Evolutionary conservation across 192 early-diverging fungal genomes (phyloP).

Genomic region (Coemansia sp.): DNA sequence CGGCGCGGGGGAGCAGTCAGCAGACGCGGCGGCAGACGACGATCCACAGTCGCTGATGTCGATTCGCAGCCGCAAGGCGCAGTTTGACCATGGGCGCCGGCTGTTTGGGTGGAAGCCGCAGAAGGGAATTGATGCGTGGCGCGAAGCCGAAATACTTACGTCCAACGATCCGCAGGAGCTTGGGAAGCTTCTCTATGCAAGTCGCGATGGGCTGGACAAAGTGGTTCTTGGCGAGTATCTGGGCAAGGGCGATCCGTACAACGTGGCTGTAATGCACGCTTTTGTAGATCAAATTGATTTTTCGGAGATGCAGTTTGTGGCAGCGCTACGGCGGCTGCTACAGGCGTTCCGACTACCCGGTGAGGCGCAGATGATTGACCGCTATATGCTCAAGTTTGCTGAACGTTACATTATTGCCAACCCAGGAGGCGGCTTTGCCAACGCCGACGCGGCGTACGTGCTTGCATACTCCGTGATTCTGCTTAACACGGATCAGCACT

Average conservation of each 20-base stretch:
- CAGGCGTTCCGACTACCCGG: slow-evolving; percentile 91
- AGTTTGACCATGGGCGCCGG: slow-evolving; percentile 72
- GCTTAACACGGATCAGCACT: slow-evolving; percentile 93
- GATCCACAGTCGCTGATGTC: slow-evolving; percentile 84
- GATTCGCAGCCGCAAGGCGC: slow-evolving; percentile 82
- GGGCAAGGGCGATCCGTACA: slow-evolving; percentile 88
- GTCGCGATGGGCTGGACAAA: slow-evolving; percentile 76
- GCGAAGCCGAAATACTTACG: slow-evolving; percentile 65
- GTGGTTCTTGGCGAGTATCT: slow-evolving; percentile 88
- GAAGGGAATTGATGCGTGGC: slow-evolving; percentile 78
- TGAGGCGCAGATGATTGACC: slow-evolving; percentile 94
- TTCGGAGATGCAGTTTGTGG: slow-evolving; percentile 65
- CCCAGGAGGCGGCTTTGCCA: slow-evolving; percentile 71
- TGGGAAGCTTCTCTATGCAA: slow-evolving; percentile 67
- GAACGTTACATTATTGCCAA: slow-evolving; percentile 87
- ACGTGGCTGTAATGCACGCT: slow-evolving; percentile 95
- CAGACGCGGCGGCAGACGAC: slow-evolving; percentile 52
- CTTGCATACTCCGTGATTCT: slow-evolving; percentile 90
- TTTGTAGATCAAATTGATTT: slow-evolving; percentile 93
- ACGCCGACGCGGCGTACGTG: slow-evolving; percentile 91
- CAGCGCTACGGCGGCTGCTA: slow-evolving; percentile 78
- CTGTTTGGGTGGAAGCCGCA: slow-evolving; percentile 88
- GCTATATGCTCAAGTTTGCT: slow-evolving; percentile 97
- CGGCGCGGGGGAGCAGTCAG: slow-evolving; percentile 8
- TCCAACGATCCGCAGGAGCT: slow-evolving; percentile 68